phyloP scores from a whole-genome alignment of 129 eudicot species.

The Lonicera japonica region DNA sequence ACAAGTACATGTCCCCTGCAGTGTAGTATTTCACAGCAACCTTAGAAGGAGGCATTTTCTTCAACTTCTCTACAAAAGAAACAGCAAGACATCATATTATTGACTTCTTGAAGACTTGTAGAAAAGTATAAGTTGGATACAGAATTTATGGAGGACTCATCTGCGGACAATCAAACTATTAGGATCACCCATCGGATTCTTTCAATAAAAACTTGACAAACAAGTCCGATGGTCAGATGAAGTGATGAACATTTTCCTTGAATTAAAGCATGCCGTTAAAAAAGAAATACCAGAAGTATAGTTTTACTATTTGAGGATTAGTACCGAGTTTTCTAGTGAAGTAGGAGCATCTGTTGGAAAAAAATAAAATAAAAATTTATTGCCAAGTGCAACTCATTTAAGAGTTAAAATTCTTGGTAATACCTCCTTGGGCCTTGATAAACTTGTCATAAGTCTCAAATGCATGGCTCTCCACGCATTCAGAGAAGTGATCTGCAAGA shows the following conservation, averaged over 20 bases:
- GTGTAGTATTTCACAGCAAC: conserved; percentile 91
- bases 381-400: too few relatives aligned
- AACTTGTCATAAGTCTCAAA: conserved; percentile 93
- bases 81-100: conserved; percentile 1
- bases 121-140: too few relatives aligned
- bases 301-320: too few relatives aligned
- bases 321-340: too few relatives aligned
- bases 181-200: background rate
- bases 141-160: too few relatives aligned
- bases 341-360: too few relatives aligned
- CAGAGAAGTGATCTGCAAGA: conserved; percentile 93
- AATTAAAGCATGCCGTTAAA: too few relatives aligned
- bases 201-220: background rate
- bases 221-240: too few relatives aligned
- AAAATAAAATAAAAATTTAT: too few relatives aligned
- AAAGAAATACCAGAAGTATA: too few relatives aligned
- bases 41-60: conserved; percentile 68
- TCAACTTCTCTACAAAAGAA: conserved; percentile 55
- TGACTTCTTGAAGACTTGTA: background rate
- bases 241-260: too few relatives aligned
- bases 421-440: conserved; percentile 83
- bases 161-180: background rate
- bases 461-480: conserved; percentile 94
- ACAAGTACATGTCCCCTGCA: conserved; percentile 75
- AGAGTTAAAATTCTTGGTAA: background rate